Percentiles rank a stretch among this genome's conserved stretches.
phyloP scores from a whole-genome alignment of 257 asterid species.

The Solanum rostratum region DNA sequence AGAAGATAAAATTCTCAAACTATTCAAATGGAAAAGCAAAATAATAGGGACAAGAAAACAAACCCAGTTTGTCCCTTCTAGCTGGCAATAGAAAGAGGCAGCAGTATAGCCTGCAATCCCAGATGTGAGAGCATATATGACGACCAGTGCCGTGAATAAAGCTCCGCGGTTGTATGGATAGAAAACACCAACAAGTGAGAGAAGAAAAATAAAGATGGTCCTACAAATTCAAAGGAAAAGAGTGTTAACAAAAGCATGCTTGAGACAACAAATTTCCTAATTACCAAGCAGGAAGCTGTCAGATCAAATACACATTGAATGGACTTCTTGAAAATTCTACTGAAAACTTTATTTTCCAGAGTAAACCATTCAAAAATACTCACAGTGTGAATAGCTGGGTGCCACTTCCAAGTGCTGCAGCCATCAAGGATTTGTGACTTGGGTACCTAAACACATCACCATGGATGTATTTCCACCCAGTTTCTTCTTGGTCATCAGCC shows the following conservation, averaged over 20 bases:
- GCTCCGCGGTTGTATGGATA: constrained; percentile 29
- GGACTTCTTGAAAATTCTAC: background rate
- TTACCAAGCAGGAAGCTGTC: background rate
- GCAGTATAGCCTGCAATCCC: constrained; percentile 24
- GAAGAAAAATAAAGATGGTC: constrained; percentile 18
- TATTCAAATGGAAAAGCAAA: background rate
- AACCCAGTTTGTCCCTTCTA: constrained; percentile 25
- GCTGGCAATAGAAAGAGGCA: constrained; percentile 24
- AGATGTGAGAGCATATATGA: constrained; percentile 28
- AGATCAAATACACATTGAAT: background rate
- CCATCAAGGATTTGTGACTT: constrained; percentile 16
- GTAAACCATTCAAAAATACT: background rate
- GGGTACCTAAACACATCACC: constrained; percentile 27
- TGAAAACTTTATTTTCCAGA: background rate
- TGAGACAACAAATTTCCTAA: background rate
- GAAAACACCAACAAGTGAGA: constrained; percentile 25
- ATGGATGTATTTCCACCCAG: constrained; percentile 27
- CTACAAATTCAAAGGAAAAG: background rate
- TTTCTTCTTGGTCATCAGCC: constrained; percentile 24
- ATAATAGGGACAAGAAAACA: background rate
- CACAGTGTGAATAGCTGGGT: constrained; percentile 20
- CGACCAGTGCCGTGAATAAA: constrained; percentile 19
- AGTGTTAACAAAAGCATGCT: background rate
- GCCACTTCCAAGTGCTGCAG: constrained; percentile 23
- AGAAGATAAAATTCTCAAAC: background rate